phyloP scores from a whole-genome alignment of 2,329 filamentous ascomycete genomes.

The Diplodia sapinea region DNA sequence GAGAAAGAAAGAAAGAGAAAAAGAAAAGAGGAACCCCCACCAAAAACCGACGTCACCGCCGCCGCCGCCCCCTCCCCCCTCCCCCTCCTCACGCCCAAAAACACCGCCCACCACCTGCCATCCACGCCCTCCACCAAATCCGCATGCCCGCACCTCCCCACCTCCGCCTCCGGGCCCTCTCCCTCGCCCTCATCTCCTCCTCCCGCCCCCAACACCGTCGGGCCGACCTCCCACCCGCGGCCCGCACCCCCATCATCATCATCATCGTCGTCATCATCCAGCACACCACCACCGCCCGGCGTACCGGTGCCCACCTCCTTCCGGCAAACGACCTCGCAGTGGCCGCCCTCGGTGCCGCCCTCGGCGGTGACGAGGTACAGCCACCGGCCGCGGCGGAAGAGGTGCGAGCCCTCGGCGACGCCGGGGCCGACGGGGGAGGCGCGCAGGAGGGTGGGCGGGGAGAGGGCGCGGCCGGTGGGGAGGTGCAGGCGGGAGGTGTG shows the following conservation, averaged over 20 bases:
- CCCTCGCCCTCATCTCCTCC: constrained; percentile 42
- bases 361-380: constrained; percentile 48
- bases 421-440: constrained; percentile 51
- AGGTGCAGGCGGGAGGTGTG: constrained; percentile 55
- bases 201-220: constrained; percentile 62
- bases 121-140: constrained; percentile 55
- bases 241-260: too few relatives aligned
- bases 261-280: constrained; percentile 67
- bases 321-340: constrained; percentile 52
- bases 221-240: constrained; percentile 54
- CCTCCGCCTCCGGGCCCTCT: too few relatives aligned
- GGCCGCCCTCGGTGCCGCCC: constrained; percentile 63
- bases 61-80: constrained; percentile 41
- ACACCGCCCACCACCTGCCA: constrained; percentile 58
- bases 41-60: constrained; percentile 53
- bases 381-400: constrained; percentile 46
- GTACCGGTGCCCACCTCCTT: constrained; percentile 56
- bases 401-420: constrained; percentile 49
- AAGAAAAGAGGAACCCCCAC: constrained; percentile 37
- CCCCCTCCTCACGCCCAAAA: too few relatives aligned
- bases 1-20: background rate
- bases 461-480: constrained; percentile 43
- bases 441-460: constrained; percentile 1
- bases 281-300: too few relatives aligned
- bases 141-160: constrained; percentile 59